Evolutionary conservation across 441 rosid genomes (phyloP).

Genomic region (Pelargonium cotyledonis): DNA sequence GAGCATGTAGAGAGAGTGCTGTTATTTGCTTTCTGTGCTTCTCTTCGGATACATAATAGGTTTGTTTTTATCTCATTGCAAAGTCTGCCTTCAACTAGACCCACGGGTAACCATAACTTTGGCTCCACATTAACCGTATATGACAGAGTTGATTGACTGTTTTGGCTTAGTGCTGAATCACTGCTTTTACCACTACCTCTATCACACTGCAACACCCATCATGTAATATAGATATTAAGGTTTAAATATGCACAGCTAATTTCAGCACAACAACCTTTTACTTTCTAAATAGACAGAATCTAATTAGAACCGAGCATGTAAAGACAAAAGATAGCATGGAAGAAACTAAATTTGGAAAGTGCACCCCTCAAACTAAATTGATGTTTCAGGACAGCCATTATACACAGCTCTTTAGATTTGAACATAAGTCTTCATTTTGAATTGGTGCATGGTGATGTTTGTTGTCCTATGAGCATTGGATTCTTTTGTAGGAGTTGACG

Average conservation of each 20-base stretch:
- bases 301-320: background rate
- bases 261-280: background rate
- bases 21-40: slow-evolving; percentile 42
- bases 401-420: too few relatives aligned
- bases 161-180: slow-evolving; percentile 29
- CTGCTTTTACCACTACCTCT: slow-evolving; percentile 27
- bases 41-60: slow-evolving; percentile 55
- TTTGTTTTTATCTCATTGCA: slow-evolving; percentile 63
- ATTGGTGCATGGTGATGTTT: too few relatives aligned
- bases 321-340: background rate
- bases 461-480: too few relatives aligned
- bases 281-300: background rate
- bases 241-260: slow-evolving; percentile 2
- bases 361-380: background rate
- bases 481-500: too few relatives aligned
- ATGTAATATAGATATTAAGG: slow-evolving; percentile 9
- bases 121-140: slow-evolving; percentile 64
- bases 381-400: too few relatives aligned
- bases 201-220: slow-evolving; percentile 35
- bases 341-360: background rate
- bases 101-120: slow-evolving; percentile 68
- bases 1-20: slow-evolving; percentile 16
- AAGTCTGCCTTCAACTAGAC: slow-evolving; percentile 69
- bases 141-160: slow-evolving; percentile 47
- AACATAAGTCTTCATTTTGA: too few relatives aligned